A percentile compares a stretch with the other conserved stretches of the same genome.
These are phyloP conservation scores for Penstemon eatonii DNA, from an alignment of 257 asterid species.

Conservation along the genomic window DNA sequence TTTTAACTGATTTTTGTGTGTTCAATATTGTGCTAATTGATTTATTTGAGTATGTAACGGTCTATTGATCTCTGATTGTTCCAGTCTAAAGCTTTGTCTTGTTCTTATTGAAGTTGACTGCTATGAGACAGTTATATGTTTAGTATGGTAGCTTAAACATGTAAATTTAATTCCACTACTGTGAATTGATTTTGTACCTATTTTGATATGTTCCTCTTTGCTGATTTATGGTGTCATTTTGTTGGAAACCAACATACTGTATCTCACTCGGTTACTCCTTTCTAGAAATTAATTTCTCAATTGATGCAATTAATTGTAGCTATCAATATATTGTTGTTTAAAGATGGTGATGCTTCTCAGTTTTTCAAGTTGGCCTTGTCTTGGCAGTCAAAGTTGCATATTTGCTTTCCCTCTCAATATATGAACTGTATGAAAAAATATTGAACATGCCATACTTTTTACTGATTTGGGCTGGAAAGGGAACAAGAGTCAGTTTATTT, in stretches of 20 bases:
- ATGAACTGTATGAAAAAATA: not conserved
- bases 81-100: not conserved
- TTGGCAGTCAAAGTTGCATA: not conserved
- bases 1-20: not conserved
- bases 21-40: not conserved
- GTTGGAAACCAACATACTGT: not conserved
- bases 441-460: not conserved
- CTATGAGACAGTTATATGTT: constrained; percentile 3
- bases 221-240: not conserved
- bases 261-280: not conserved
- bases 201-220: constrained; percentile 4
- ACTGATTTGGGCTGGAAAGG: not conserved
- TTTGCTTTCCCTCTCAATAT: not conserved
- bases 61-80: not conserved
- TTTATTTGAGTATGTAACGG: not conserved
- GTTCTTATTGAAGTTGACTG: constrained; percentile 4
- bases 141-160: not conserved
- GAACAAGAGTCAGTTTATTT: not conserved
- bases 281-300: not conserved
- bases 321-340: not conserved
- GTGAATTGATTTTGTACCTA: constrained; percentile 19
- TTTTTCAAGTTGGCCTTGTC: not conserved
- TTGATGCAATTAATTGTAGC: not conserved
- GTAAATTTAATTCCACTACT: not conserved
- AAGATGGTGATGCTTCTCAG: not conserved